Evolutionary conservation across 1,284 basidiomycete species (phyloP), one percentile per base, ranked within the genome.

Genomic region (Cryptococcus sp.): DNA sequence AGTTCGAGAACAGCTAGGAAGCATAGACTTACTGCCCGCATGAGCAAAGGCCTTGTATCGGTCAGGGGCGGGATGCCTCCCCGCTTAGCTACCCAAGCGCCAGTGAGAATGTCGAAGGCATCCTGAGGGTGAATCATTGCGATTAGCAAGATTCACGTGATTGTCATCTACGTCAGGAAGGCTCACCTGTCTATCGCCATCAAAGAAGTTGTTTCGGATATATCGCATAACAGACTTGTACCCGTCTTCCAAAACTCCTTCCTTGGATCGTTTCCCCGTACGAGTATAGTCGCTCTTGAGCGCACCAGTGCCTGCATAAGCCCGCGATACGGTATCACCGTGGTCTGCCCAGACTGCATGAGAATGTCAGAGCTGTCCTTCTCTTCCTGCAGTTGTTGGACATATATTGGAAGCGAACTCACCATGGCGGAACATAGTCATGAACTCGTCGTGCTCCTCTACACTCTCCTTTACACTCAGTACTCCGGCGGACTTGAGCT

Each of bases 271-370:
- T 77, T 90, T 89, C 68, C 93, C 95, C 0, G 93, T 98, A 50
- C 92, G 83, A 10, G 94, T 99, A 75, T 93, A 98, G 79, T 99
- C 96, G 1, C 93, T 93, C 80, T 99, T 99, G 67, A 99, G 81
- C 1, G 96, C 96, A 16, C 91, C 94, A 22, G 94, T 95, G 23
- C 96, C 96, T 52, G 88, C 90, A 78, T 99, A 99, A 0, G 94
- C 93, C 60, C 85, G 87, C 1, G 93, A 89, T 63, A 99, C 90
- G 52, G 84, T 82, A 78, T 99, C 93, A 19, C 93, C 96, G 74
- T 99, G 95, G 73, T 99, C 91, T 20, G 96, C 90, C 96, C 96
- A 99, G 76, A 98, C 93, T 94, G 60, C 3, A 6, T 22, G 42
- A n/a, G 23, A 43, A 57, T 8, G 55, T 52, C 43, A 59, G 50